Base-by-base conservation (phyloP, 768 basidiomycete species). In the Amanita rimosa region DNA sequence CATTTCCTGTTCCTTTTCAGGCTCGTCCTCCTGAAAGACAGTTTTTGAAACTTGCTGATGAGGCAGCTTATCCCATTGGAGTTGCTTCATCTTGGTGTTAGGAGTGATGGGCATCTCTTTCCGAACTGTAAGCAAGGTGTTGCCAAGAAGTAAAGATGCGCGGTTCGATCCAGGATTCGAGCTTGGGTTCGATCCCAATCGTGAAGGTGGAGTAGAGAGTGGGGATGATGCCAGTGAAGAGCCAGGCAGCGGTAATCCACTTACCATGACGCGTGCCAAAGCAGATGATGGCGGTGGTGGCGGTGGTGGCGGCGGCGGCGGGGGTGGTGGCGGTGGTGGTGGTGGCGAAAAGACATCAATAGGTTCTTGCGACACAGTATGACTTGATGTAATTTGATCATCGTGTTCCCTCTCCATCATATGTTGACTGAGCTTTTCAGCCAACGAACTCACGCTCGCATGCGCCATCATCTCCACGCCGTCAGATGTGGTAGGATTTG, bases 61-160 rank as follows among this genome's bases (percentile, higher is more conserved):
- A 19, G 88, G 82, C n/a, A 99, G 73, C 59, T 97, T 98, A 62
- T 97, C 94, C 95, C 95, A 99, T 60, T 97, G 94, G 48, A 99
- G 70, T 62, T 97, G 93, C 62, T 97, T 97, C 87, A 97, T 92
- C 73, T 93, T 92, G 31, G 80, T 86, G 52, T 76, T 82, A 1
- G 94, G 88, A 27, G 87, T 83, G 37, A 92, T 74, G 3, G 80
- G 73, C 60, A 96, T 78, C 58, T 91, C 89, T 64, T 97, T 97
- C 43, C 91, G 85, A 39, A 74, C 71, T 42, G 73, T 72, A 16
- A 81, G 61, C 54, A 83, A 63, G 26, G 71, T 70, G 54, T 78
- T 81, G 17, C 72, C 64, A 14, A 84, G 77, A 6, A 83, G 64
- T 57, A 76, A 66, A 13, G 85, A 85, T 33, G 73, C 70, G 21